These are phyloP conservation scores for Aspergillus vadensis DNA, from an alignment of 2,329 filamentous ascomycete genomes.

Conservation along the genomic window DNA sequence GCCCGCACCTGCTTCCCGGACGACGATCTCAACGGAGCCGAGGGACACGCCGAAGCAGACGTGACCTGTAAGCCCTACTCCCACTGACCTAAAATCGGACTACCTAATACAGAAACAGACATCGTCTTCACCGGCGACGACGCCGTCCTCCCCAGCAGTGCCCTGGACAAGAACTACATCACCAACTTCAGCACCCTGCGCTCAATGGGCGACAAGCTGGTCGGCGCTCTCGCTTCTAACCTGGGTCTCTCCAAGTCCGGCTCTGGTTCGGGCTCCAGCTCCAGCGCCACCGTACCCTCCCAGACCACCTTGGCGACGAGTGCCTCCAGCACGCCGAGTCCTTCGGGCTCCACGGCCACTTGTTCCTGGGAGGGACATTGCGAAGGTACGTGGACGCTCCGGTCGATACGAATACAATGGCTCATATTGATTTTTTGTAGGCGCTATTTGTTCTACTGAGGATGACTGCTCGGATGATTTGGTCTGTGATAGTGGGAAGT, in stretches of 20 bases:
- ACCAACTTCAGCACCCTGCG: constrained; percentile 31
- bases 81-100: neutral
- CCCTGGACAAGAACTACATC: constrained; percentile 31
- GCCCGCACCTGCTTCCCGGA: constrained; percentile 36
- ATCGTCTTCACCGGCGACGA: constrained; percentile 35
- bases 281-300: neutral
- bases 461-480: constrained; percentile 21
- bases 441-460: constrained; percentile 15
- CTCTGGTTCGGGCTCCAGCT: neutral
- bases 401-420: constrained; percentile 7
- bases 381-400: constrained; percentile 22
- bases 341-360: constrained; percentile 2
- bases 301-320: neutral
- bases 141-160: constrained; percentile 28
- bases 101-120: constrained; percentile 19
- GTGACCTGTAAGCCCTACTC: constrained; percentile 31
- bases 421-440: constrained; percentile 17
- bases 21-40: constrained; percentile 30
- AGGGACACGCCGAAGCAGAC: constrained; percentile 29
- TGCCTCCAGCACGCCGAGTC: constrained; percentile 3
- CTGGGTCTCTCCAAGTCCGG: constrained; percentile 13
- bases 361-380: constrained; percentile 27
- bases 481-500: constrained; percentile 13
- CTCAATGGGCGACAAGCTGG: constrained; percentile 30
- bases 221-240: constrained; percentile 26